A percentile compares a stretch with the other conserved stretches of the same genome.
These are phyloP conservation scores for Xanthoconium separans DNA, from an alignment of 1,284 basidiomycete species.

Conservation along the genomic window DNA sequence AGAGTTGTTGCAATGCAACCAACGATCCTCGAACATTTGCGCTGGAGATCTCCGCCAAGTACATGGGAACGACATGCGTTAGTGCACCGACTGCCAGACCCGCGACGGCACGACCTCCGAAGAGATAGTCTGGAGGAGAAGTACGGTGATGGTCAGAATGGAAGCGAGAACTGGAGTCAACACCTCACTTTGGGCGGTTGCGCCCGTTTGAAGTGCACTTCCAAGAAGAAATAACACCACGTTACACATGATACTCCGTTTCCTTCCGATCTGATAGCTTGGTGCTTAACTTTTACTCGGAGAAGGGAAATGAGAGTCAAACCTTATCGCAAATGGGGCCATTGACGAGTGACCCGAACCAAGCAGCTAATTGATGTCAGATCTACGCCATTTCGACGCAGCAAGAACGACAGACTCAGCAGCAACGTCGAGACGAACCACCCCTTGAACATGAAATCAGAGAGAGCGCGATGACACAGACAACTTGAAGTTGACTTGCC, in stretches of 20 bases:
- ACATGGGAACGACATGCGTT: constrained; percentile 38
- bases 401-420: constrained; percentile 24
- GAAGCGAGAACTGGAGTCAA: neutral
- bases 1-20: constrained; percentile 33
- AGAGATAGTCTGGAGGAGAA: constrained; percentile 24
- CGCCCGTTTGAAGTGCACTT: constrained; percentile 34
- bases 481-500: constrained; percentile 8
- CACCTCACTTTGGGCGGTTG: constrained; percentile 23
- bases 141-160: neutral
- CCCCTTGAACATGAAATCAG: constrained; percentile 23
- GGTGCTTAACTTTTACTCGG: neutral
- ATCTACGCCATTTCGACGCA: neutral
- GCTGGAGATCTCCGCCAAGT: constrained; percentile 35
- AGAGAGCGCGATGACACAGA: neutral
- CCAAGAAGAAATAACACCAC: constrained; percentile 34
- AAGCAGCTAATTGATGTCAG: constrained; percentile 26
- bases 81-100: constrained; percentile 33
- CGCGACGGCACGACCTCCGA: constrained; percentile 33
- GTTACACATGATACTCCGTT: constrained; percentile 32
- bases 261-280: constrained; percentile 28
- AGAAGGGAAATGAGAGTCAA: neutral
- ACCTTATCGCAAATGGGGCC: constrained; percentile 36
- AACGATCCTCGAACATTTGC: constrained; percentile 37
- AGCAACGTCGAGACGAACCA: constrained; percentile 35
- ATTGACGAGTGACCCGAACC: constrained; percentile 33